Conservation (phyloP, 495 filamentous ascomycete genomes). For the Annulohypoxylon bovei region DNA sequence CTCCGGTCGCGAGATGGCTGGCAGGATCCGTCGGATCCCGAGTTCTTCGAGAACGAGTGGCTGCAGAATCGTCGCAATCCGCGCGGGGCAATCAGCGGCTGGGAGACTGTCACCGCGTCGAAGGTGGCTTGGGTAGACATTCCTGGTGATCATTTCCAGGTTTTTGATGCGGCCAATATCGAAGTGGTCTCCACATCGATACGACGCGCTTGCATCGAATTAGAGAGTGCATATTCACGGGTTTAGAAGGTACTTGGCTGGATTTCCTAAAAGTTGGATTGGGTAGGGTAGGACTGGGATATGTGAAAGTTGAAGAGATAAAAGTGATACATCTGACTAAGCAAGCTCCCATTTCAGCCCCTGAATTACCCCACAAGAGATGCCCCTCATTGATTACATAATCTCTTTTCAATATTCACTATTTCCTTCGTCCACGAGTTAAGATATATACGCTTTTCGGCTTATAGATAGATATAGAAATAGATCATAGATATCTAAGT, state of each 20-base stretch:
- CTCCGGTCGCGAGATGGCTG: not conserved
- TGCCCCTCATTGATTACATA: not conserved
- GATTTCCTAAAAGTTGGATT: not conserved
- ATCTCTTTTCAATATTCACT: not conserved
- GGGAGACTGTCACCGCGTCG: not conserved
- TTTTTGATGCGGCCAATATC: slow-evolving; percentile 1
- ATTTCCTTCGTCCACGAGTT: no score
- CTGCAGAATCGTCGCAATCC: not conserved
- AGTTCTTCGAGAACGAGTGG: slow-evolving; percentile 7
- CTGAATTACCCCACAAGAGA: not conserved
- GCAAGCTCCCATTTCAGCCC: not conserved
- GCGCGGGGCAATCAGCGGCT: not conserved
- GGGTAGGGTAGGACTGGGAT: not conserved
- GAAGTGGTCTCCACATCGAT: not conserved
- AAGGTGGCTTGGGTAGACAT: slow-evolving; percentile 1
- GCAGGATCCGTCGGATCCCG: slow-evolving; percentile 3
- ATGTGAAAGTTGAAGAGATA: not conserved
- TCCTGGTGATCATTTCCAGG: slow-evolving; percentile 5
- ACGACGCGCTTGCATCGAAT: not conserved
- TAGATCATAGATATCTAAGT: not conserved
- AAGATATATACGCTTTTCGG: not conserved
- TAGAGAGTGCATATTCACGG: not conserved
- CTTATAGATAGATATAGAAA: not conserved
- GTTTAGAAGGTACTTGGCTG: not conserved
- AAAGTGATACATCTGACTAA: not conserved